Evolutionary conservation across 164 flowering plant species (phyloP), one percentile per base, ranked within the genome.

Genomic region (Kalanchoe fedtschenkoi): DNA sequence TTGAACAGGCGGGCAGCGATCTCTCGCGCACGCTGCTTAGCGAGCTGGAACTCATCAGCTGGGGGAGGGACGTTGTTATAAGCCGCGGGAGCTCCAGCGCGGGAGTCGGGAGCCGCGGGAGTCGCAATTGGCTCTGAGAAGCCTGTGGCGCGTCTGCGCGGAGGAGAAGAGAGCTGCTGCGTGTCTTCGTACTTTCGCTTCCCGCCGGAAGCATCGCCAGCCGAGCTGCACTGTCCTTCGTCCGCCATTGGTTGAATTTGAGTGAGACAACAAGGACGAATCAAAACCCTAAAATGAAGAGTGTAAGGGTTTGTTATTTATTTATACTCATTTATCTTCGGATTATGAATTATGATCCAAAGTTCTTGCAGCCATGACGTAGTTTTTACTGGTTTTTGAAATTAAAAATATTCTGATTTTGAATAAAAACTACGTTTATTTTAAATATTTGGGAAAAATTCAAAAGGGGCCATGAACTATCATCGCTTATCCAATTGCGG

Each of bases 11-110:
- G 87, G 62, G 92, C 87, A 0, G 96, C 98, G 75, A 91, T 87
- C 81, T 89, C 93, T 79, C 89, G 95, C 0, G 91, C 98, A 2
- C 81, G 74, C 76, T 83, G 96, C 78, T 91, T 91, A 13, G 98
- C 98, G 14, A 75, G 62, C 78, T 81, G 85, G 85, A 89, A 68
- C 61, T 83, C 95, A 33, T 81, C 88, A 34, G 65, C 65, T 0
- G 89, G 84, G 0, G 91, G 80, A 8, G 88, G 81, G 0, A 80
- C 89, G 75, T 58, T 78, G 74, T 77, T 80, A 76, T 80, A 89
- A 0, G 96, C 65, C 38, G 76, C 74, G 1, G 66, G 68, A 30
- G 37, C 39, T 13, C 81, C 69, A 16, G 81, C 85, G 4, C 89
- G 82, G 5, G 88, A 65, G 2, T 73, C 58, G 65, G 76, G 74